Evolutionary conservation across 176 grass and related monocot species (phyloP), one percentile per base, ranked within the genome.

Genomic region (Lolium multiflorum): DNA sequence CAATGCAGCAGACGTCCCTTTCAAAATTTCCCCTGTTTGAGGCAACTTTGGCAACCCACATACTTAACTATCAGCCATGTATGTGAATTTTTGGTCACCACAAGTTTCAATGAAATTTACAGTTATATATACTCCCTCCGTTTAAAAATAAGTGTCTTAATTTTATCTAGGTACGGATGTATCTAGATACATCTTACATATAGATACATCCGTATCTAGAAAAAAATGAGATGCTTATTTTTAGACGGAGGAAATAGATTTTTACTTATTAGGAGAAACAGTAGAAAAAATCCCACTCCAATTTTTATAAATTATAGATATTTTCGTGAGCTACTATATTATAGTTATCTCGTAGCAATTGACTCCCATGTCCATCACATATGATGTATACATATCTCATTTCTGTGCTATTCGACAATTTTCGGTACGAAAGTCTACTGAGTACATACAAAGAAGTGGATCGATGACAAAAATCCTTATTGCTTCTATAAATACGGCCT

Each of bases 401-500:
- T 63, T 26, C 60, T 63, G 22, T 26, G 26, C 60, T 26, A 63
- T 62, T 62, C 22, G 4, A 5, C 59, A 25, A 10, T 24, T 64
- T 64, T 64, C 11, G 24, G 24, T 28, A 28, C 24, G 12, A 28
- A 63, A 64, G 24, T 64, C 24, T 28, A 64, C 24, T 14, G 22
- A 62, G 59, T 62, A 61, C 7, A 24, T 25, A 25, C 59, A 62
- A 64, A 64, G 61, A 65, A 65, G 62, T 65, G 62, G 62, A 65
- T 65, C 5, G 31, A 2, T 65, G 62, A 65, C 62, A 65, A 31
- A 65, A 65, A 31, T 14, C 5, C 62, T 6, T 35, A 28, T 28
- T 64, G 24, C 24, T 15, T 60, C 76, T 90, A 91, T 93, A 88
- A 88, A 93, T 93, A 67, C 35, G n/a, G 16, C 60, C 43, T 75